Conservation (phyloP, 2,329 filamentous ascomycete species). For the Cladosporium sp. region DNA sequence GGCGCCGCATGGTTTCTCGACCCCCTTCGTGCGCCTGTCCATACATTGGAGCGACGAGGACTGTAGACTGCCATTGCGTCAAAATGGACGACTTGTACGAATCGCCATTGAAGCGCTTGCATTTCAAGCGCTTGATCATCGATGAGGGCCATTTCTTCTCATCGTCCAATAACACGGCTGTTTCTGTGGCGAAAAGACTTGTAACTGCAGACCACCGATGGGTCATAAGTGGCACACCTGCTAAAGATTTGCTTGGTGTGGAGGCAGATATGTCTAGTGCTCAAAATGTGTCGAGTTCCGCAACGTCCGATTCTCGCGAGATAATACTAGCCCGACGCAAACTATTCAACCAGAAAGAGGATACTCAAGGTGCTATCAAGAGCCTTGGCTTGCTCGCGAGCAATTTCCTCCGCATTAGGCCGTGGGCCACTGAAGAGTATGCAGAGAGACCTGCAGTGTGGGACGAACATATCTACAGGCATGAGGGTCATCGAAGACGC, state of each 20-base stretch:
- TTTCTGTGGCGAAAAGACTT: constrained; percentile 51
- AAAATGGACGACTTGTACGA: constrained; percentile 42
- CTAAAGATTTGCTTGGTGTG: constrained; percentile 72
- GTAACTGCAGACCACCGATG: constrained; percentile 66
- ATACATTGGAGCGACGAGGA: constrained; percentile 43
- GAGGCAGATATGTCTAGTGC: constrained; percentile 7
- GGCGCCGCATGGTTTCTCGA: constrained; percentile 32
- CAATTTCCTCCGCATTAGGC: constrained; percentile 70
- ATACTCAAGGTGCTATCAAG: constrained; percentile 47
- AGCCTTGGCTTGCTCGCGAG: constrained; percentile 61
- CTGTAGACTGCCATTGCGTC: constrained; percentile 43
- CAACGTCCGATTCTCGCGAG: constrained; percentile 11
- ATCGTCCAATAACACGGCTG: constrained; percentile 58
- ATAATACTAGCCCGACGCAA: constrained; percentile 37
- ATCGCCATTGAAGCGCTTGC: constrained; percentile 65
- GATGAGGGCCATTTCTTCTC: constrained; percentile 89
- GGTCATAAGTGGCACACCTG: constrained; percentile 89
- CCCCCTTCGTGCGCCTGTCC: constrained; percentile 33
- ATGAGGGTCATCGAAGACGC: constrained; percentile 45
- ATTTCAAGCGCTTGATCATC: constrained; percentile 84
- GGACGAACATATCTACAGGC: constrained; percentile 63
- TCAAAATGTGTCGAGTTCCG: not conserved
- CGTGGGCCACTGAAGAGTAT: constrained; percentile 66
- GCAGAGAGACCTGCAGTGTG: constrained; percentile 63
- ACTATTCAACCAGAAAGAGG: constrained; percentile 36